These are phyloP conservation scores for Rhodofomes roseus DNA, from an alignment of 1,284 basidiomycete genomes.

Conservation along the genomic window DNA sequence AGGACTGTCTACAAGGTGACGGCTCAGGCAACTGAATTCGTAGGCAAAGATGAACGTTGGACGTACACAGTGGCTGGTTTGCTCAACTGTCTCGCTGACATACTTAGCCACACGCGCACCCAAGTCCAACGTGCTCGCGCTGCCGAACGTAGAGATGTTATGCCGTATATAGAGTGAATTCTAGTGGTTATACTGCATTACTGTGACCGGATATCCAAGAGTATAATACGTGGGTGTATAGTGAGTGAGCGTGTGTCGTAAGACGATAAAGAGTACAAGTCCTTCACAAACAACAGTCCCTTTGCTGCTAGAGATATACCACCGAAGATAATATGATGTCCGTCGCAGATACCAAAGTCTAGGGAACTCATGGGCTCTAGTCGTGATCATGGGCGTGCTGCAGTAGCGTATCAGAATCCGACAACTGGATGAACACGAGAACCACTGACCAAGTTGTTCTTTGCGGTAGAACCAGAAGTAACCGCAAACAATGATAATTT, in stretches of 20 bases:
- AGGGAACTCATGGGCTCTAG: constrained; percentile 15
- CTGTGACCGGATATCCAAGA: constrained; percentile 10
- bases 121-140: not conserved
- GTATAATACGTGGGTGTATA: constrained; percentile 22
- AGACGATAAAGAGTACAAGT: constrained; percentile 29
- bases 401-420: not conserved
- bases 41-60: no score
- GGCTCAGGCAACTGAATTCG: no score
- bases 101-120: not conserved
- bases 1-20: no score
- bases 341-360: constrained; percentile 22
- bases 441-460: constrained; percentile 68
- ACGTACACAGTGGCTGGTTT: no score
- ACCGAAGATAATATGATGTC: constrained; percentile 26
- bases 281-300: constrained; percentile 23
- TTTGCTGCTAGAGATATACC: constrained; percentile 22
- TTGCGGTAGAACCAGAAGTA: constrained; percentile 96
- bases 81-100: not conserved
- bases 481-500: constrained; percentile 81
- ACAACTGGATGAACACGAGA: not conserved
- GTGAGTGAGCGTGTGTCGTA: constrained; percentile 26
- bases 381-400: constrained; percentile 40
- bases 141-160: not conserved
- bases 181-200: constrained; percentile 10
- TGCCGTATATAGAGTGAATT: constrained; percentile 9